Evolutionary conservation across 768 basidiomycete species (phyloP).

Genomic region (Mycena amicta): DNA sequence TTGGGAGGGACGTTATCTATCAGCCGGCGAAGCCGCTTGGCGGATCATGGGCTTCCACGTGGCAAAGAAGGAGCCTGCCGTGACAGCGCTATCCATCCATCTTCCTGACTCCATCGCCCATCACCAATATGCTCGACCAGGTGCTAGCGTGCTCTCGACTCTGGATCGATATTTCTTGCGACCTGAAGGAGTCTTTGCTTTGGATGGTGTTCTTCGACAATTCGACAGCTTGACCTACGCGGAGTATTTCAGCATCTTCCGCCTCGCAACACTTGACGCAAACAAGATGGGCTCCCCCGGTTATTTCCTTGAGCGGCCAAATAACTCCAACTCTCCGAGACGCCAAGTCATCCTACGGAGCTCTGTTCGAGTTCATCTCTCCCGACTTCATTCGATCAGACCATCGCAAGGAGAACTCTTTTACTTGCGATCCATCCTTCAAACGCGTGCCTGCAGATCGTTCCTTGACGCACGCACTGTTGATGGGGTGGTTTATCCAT

Average conservation of each 20-base stretch:
- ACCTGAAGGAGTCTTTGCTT: neutral
- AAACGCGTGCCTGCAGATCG: neutral
- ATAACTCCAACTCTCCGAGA: neutral
- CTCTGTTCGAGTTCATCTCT: slow-evolving; percentile 20
- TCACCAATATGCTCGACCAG: slow-evolving; percentile 26
- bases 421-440: slow-evolving; percentile 34
- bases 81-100: slow-evolving; percentile 38
- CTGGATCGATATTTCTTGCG: slow-evolving; percentile 26
- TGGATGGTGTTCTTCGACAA: neutral
- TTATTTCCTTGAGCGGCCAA: slow-evolving; percentile 5
- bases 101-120: slow-evolving; percentile 14
- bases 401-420: slow-evolving; percentile 37
- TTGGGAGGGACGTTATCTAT: slow-evolving; percentile 36
- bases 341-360: slow-evolving; percentile 14
- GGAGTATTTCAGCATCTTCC: neutral
- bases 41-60: slow-evolving; percentile 38
- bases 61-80: slow-evolving; percentile 34
- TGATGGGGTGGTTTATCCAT: slow-evolving; percentile 13
- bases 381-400: slow-evolving; percentile 25
- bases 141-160: slow-evolving; percentile 16
- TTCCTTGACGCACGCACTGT: slow-evolving; percentile 26
- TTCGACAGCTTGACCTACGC: neutral
- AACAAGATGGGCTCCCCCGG: neutral
- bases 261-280: neutral
- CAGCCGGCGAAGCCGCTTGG: slow-evolving; percentile 40